Conservation (phyloP, 73 alveolate species). For the Paramecium octaurelia region DNA sequence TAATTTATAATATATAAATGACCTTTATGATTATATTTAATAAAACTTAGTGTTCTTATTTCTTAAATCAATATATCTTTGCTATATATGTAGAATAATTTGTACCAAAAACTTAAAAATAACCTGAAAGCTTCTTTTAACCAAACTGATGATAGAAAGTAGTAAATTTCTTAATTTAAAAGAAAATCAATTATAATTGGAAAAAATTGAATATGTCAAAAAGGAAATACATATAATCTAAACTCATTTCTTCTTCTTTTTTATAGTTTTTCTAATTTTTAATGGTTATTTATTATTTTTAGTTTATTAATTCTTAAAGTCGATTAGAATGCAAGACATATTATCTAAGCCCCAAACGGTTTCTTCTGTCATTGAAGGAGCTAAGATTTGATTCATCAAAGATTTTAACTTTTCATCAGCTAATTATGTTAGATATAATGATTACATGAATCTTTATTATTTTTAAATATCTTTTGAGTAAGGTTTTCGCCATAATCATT, state of each 20-base stretch:
- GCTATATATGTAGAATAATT: too few relatives aligned
- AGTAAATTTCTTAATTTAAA: neutral
- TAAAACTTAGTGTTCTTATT: too few relatives aligned
- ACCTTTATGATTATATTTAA: too few relatives aligned
- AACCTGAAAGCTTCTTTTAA: too few relatives aligned
- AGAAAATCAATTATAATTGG: neutral
- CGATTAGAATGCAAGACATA: neutral
- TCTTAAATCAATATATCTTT: too few relatives aligned
- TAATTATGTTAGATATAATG: neutral
- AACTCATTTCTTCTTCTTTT: neutral
- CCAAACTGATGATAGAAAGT: too few relatives aligned
- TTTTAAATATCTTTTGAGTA: neutral
- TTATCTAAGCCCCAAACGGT: conserved; percentile 21
- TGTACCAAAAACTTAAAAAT: too few relatives aligned
- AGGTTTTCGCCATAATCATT: neutral
- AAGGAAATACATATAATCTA: neutral
- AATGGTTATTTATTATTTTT: neutral
- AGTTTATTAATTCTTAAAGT: neutral
- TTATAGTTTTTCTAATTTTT: neutral
- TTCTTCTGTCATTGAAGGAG: neutral
- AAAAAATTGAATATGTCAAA: neutral
- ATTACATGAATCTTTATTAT: neutral
- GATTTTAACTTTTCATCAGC: neutral
- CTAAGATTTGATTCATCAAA: neutral
- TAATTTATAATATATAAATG: too few relatives aligned